phyloP scores from a whole-genome alignment of 2,329 filamentous ascomycete species.

The Fusarium dlaminii region DNA sequence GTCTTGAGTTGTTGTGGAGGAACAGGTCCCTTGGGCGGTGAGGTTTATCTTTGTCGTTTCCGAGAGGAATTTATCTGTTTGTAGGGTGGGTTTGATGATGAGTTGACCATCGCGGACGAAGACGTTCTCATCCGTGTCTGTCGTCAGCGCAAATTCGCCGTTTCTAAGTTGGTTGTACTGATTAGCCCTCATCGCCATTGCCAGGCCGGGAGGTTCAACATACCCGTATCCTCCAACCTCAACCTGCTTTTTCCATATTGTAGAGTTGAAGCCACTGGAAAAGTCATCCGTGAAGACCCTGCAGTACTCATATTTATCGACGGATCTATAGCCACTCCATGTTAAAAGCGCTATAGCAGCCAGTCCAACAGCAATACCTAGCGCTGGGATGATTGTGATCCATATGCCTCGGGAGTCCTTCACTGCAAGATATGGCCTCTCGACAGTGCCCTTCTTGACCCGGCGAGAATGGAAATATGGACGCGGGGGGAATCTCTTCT shows the following conservation, averaged over 20 bases:
- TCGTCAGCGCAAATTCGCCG: neutral
- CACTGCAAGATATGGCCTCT: neutral
- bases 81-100: neutral
- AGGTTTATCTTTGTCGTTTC: neutral
- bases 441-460: neutral
- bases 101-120: neutral
- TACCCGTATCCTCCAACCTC: neutral
- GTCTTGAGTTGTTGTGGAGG: neutral
- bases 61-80: neutral
- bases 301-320: neutral
- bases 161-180: neutral
- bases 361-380: neutral
- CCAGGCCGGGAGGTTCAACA: fast-evolving
- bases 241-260: neutral
- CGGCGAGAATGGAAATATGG: neutral
- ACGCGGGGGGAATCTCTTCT: neutral
- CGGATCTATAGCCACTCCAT: neutral
- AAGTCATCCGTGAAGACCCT: neutral
- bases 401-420: neutral
- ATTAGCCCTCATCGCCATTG: neutral
- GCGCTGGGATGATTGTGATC: neutral
- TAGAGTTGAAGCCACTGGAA: neutral
- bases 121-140: neutral
- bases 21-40: neutral
- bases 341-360: neutral